Base-by-base conservation (phyloP, 2,329 filamentous ascomycete species). In the Paecilomyces sp. region DNA sequence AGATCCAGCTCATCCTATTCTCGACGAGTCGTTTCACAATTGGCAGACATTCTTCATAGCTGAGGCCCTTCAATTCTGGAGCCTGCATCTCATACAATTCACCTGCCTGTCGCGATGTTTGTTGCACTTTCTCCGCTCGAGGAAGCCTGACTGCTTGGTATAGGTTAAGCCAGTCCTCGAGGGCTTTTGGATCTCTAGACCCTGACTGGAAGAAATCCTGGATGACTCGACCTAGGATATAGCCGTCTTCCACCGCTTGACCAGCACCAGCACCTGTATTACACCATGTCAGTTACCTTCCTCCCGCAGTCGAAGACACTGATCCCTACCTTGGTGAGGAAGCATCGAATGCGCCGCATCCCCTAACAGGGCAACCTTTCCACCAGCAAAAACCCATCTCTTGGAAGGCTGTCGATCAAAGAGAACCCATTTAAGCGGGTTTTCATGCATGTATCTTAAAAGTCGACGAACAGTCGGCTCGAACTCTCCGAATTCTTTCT, bases 1-100 rank as follows among this genome's bases (percentile, higher is more conserved):
- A 75, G 9, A 74, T 61, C 67, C 70, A 73, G 34, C 68, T 67
- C 65, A 74, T 69, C 36, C 71, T 61, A 34, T 65, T 61, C 52
- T 66, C 63, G 47, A 72, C 36, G 7, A 62, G 60, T 41, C 70
- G 65, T 7, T 64, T 63, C 54, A 77, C 65, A 4, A 74, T 64
- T 0, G 70, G 68, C 18, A 76, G 51, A 31, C 71, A 73, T 28
- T 77, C 71, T 3, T 78, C 75, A 56, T 69, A 75, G 2, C 65
- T 60, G 59, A 71, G 64, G 34, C 68, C 70, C 18, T 66, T 59
- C 66, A 77, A 66, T 22, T 70, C 69, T n/a, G 69, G 66, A 22
- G 70, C 65, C 62, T 72, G 68, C 62, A 75, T 64, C 63, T 77
- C 71, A 59, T 75, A 76, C 9, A 72, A 63, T 9, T 70, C 58